These are phyloP conservation scores for Lachnellula subtilissima DNA, from an alignment of 2,329 filamentous ascomycete species.

Conservation along the genomic window DNA sequence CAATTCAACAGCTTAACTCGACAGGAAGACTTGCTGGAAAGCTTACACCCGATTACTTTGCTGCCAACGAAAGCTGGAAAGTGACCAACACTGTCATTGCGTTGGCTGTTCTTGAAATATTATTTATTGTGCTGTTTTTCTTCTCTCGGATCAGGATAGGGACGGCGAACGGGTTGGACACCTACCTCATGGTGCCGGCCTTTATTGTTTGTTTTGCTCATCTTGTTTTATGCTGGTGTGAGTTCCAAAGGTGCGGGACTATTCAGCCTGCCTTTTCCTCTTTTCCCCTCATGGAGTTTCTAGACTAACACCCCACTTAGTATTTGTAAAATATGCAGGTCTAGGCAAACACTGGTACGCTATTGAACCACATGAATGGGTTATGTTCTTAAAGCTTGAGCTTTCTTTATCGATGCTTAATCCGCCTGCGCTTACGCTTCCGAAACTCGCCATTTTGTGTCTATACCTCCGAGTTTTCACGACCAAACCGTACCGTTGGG, in stretches of 20 bases:
- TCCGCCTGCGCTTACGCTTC: not conserved
- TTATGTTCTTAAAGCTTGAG: not conserved
- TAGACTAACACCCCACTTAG: not conserved
- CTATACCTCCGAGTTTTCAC: slow-evolving; percentile 7
- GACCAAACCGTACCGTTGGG: slow-evolving; percentile 1
- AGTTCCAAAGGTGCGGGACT: not conserved
- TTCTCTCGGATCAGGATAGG: not conserved
- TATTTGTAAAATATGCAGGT: not conserved
- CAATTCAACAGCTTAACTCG: too few species aligned
- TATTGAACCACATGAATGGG: not conserved
- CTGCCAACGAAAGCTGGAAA: not conserved
- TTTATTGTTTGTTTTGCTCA: not conserved
- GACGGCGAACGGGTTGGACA: not conserved
- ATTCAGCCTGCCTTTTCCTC: not conserved
- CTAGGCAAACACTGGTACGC: not conserved
- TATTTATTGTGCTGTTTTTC: not conserved
- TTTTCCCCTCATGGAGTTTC: not conserved
- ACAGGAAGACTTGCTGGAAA: too few species aligned
- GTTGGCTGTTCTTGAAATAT: not conserved
- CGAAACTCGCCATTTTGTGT: slow-evolving; percentile 5
- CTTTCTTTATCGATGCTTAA: not conserved
- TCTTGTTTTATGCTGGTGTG: not conserved
- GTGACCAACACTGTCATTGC: not conserved
- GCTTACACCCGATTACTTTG: too few species aligned
- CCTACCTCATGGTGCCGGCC: not conserved